Evolutionary conservation across 2,329 filamentous ascomycete species (phyloP), one percentile per base, ranked within the genome.

Genomic region (Myrmaecium sp.): DNA sequence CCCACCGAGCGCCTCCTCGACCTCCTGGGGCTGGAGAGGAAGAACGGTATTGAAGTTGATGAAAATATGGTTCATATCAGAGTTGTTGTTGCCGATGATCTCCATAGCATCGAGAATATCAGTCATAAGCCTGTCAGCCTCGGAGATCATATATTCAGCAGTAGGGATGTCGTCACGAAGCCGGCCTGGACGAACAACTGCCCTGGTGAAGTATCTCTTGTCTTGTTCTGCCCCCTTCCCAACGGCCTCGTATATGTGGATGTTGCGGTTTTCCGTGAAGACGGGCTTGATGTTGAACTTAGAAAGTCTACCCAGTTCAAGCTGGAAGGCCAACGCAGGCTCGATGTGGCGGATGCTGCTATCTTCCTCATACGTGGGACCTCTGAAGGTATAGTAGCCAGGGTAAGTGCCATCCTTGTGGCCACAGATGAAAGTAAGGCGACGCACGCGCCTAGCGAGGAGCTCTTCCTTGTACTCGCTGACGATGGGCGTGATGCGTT

Each of bases 11-110:
- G 82, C 86, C 54, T 91, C 71, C 58, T 95, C 83, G 10, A 98
- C 82, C 58, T 94, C 82, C 32, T 71, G 61, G 3, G 89, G 84
- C 45, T 82, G 66, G 25, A 98, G 71, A 50, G 83, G 81, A 73
- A 98, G 95, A 32, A 94, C 80, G 6, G 84, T 82, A 0, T 82
- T 89, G 62, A 98, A 98, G 69, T 98, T 95, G 66, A 98, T 89
- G 64, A 98, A 98, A 66, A 98, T 89, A 61, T 98, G 89, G 66
- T 98, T 98, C 49, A 98, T 68, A 64, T 98, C 89, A 27, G 89
- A 93, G 62, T 92, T 91, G 63, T 94, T 95, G 66, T 93, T 94
- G 48, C 89, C 89, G 47, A 94, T 91, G 43, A 98, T 94, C 65
- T 98, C 89, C 31, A 98, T 65, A 23, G 89, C 89, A 49, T 98